Percentiles rank a stretch among this genome's conserved stretches.
Evolutionary conservation across 768 basidiomycete species (phyloP).

Genomic region (Lentinula lateritia): DNA sequence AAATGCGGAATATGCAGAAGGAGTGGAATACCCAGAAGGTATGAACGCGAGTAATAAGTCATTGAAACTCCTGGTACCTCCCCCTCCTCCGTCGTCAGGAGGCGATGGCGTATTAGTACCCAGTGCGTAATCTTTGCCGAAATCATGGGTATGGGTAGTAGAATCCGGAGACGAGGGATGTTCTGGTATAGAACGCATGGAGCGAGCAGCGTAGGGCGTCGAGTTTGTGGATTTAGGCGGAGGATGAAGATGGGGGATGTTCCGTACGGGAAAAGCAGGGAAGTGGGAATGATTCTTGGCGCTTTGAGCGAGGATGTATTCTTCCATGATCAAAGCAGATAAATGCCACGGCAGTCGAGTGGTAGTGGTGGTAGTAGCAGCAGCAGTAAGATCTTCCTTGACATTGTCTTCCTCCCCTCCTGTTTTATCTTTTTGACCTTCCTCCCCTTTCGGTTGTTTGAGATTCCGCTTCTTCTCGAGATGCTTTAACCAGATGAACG

Average conservation of each 20-base stretch:
- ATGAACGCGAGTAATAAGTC: not conserved
- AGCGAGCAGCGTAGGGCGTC: not conserved
- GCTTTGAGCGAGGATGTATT: conserved; percentile 44
- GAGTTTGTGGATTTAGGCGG: too few species aligned
- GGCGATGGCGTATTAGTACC: too few species aligned
- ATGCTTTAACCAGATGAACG: conserved; percentile 71
- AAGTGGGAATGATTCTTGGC: conserved; percentile 17
- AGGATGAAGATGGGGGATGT: not conserved
- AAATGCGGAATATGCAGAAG: conserved; percentile 16
- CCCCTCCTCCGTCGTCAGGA: not conserved
- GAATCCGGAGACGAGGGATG: conserved; percentile 13
- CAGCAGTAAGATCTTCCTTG: not conserved
- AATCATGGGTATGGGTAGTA: not conserved
- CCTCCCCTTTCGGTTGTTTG: too few species aligned
- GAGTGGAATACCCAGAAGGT: conserved; percentile 2
- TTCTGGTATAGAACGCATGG: conserved; percentile 43
- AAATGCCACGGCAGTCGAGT: conserved; percentile 54
- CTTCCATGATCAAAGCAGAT: conserved; percentile 65
- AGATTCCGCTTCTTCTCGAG: conserved; percentile 29
- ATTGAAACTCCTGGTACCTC: not conserved
- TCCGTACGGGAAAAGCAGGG: not conserved
- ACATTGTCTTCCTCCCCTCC: not conserved
- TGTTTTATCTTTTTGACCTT: not conserved
- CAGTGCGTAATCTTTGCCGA: not conserved
- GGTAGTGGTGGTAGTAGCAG: too few species aligned